phyloP scores from a whole-genome alignment of 2,329 filamentous ascomycete species.

The Bimuria novae-zelandiae region DNA sequence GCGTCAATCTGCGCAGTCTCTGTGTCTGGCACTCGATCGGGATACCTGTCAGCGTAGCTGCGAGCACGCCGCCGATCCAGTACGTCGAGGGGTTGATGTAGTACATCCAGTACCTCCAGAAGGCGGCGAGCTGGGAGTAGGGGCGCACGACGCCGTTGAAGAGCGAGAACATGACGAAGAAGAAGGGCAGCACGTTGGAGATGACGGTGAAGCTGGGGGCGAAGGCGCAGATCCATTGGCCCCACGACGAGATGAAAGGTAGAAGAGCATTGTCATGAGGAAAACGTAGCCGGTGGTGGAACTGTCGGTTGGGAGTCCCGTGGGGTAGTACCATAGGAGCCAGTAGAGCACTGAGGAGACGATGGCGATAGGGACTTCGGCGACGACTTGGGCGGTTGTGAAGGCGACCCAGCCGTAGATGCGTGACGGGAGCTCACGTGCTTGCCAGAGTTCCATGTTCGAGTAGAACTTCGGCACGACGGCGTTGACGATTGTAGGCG shows the following conservation, averaged over 20 bases:
- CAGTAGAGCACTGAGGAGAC: slow-evolving; percentile 70
- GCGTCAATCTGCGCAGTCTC: slow-evolving; percentile 70
- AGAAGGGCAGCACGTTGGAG: slow-evolving; percentile 73
- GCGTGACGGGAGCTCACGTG: slow-evolving; percentile 71
- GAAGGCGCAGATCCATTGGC: slow-evolving; percentile 84
- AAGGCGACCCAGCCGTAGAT: slow-evolving; percentile 82
- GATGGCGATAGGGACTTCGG: slow-evolving; percentile 73
- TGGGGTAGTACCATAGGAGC: slow-evolving; percentile 76
- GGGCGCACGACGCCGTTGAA: slow-evolving; percentile 80
- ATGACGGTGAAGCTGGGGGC: slow-evolving; percentile 80
- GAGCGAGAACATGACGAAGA: slow-evolving; percentile 76
- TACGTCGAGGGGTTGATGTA: slow-evolving; percentile 71
- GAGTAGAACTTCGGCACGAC: slow-evolving; percentile 78
- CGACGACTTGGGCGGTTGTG: slow-evolving; percentile 71
- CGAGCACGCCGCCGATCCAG: slow-evolving; percentile 72
- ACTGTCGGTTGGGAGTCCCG: slow-evolving; percentile 69
- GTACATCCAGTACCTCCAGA: slow-evolving; percentile 76
- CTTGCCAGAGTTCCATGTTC: slow-evolving; percentile 74
- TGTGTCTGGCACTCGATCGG: slow-evolving; percentile 50
- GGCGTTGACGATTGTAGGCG: slow-evolving; percentile 72
- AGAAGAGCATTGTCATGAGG: slow-evolving; percentile 78
- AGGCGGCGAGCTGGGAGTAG: slow-evolving; percentile 66
- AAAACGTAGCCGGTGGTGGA: slow-evolving; percentile 74
- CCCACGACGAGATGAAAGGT: slow-evolving; percentile 77
- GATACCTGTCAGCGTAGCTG: slow-evolving; percentile 62